Percentiles rank a stretch among this genome's conserved stretches.
Conservation (phyloP, 345 rosid species). For the Sonneratia alba region DNA sequence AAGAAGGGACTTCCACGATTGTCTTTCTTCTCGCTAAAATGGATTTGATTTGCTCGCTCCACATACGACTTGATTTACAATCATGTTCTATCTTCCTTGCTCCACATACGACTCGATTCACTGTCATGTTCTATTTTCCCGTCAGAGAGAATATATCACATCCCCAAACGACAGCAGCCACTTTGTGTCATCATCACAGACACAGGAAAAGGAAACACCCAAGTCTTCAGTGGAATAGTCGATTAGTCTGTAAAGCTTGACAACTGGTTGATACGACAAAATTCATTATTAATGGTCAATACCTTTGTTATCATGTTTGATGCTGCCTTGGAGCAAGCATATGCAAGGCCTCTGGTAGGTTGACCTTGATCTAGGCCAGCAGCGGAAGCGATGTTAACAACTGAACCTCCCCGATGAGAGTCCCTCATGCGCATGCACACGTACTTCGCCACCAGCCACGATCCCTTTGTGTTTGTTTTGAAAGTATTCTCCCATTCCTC, state of each 20-base stretch:
- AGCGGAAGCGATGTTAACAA: slow-evolving; percentile 63
- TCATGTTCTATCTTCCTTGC: background rate
- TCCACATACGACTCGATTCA: background rate
- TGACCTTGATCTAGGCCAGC: slow-evolving; percentile 49
- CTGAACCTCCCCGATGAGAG: slow-evolving; percentile 48
- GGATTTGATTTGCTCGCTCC: no score
- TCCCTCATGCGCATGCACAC: slow-evolving; percentile 54
- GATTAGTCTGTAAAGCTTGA: background rate
- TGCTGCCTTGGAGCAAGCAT: slow-evolving; percentile 51
- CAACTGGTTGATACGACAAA: background rate
- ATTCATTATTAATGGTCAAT: background rate
- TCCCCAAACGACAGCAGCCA: background rate
- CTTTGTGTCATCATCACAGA: background rate
- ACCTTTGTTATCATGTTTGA: slow-evolving; percentile 56
- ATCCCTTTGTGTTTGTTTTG: slow-evolving; percentile 55
- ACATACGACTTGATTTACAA: background rate
- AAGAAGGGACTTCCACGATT: background rate
- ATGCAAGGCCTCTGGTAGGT: slow-evolving; percentile 51
- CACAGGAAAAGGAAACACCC: background rate
- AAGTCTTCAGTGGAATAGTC: background rate
- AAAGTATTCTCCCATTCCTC: slow-evolving; percentile 57
- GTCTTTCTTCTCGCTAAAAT: background rate
- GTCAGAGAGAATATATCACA: background rate
- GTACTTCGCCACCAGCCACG: slow-evolving; percentile 70
- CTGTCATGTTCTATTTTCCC: background rate